Percentiles rank a stretch among this genome's conserved stretches.
Conservation (phyloP, 768 basidiomycete genomes). For the Mycena albidolilacea region DNA sequence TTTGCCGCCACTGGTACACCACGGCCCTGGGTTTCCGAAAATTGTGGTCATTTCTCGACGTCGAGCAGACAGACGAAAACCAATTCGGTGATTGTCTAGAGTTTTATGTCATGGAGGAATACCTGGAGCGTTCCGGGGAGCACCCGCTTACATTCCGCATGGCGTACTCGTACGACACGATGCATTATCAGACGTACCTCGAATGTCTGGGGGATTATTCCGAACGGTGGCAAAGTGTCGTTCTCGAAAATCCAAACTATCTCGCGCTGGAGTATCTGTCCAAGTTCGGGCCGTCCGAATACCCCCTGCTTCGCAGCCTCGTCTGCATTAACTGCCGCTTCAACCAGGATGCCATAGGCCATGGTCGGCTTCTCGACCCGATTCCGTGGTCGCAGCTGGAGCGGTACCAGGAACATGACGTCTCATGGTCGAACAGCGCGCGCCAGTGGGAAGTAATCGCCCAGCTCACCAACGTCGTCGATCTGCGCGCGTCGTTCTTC, state of each 20-base stretch:
- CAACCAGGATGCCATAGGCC: neutral
- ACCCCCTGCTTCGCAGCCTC: conserved; percentile 5
- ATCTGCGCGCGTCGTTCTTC: conserved; percentile 8
- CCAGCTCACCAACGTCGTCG: conserved; percentile 8
- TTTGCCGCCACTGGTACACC: conserved; percentile 17
- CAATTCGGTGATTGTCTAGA: neutral
- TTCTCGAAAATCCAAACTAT: neutral
- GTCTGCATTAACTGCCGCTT: neutral
- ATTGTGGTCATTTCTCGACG: conserved; percentile 28
- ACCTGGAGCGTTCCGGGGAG: conserved; percentile 19
- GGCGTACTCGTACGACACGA: neutral
- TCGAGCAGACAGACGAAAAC: conserved; percentile 19
- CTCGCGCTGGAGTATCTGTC: neutral
- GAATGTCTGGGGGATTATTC: neutral
- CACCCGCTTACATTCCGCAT: conserved; percentile 17
- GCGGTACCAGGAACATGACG: conserved; percentile 14
- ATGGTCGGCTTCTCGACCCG: neutral
- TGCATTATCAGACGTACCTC: conserved; percentile 6
- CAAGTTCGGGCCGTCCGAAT: neutral
- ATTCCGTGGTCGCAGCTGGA: conserved; percentile 16
- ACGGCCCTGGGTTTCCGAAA: conserved; percentile 15
- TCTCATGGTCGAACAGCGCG: neutral
- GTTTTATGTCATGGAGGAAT: neutral
- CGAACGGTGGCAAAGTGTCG: conserved; percentile 1
- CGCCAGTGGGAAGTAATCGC: conserved; percentile 8